Percentiles rank a stretch among this genome's conserved stretches.
Conservation (phyloP, 1,284 basidiomycete species). For the Blastosporella zonata region DNA sequence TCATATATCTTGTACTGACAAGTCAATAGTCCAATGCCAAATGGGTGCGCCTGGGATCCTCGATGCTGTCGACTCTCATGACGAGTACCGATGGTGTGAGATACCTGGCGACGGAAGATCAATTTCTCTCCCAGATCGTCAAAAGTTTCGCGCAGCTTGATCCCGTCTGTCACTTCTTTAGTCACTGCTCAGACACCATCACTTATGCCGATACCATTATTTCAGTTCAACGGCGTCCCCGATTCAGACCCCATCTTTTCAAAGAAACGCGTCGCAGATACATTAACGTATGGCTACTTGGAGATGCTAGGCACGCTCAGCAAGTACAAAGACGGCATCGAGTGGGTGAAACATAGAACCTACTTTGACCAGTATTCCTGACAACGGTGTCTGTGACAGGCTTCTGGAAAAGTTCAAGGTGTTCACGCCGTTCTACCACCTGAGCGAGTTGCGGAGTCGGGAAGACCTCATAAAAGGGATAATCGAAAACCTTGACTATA, state of each 20-base stretch:
- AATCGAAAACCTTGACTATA: constrained; percentile 90
- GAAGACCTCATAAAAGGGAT: constrained; percentile 92
- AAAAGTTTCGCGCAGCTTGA: constrained; percentile 92
- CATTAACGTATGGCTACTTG: constrained; percentile 89
- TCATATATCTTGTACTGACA: neutral
- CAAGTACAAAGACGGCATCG: constrained; percentile 83
- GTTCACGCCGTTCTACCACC: constrained; percentile 93
- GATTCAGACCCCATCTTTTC: constrained; percentile 85
- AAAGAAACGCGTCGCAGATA: constrained; percentile 77
- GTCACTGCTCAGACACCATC: neutral
- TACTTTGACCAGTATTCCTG: constrained; percentile 1
- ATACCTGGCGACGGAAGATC: constrained; percentile 82
- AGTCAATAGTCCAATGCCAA: constrained; percentile 60
- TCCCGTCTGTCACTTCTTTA: constrained; percentile 55
- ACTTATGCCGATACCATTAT: neutral
- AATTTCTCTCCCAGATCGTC: constrained; percentile 81
- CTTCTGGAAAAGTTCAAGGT: constrained; percentile 89
- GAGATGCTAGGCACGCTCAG: constrained; percentile 94
- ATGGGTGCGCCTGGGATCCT: constrained; percentile 86
- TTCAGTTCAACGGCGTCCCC: constrained; percentile 63
- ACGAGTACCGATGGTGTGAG: constrained; percentile 81
- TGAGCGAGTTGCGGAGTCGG: constrained; percentile 86
- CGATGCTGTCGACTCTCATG: constrained; percentile 81
- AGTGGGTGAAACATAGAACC: constrained; percentile 49
- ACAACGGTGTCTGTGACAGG: constrained; percentile 36